phyloP scores from a whole-genome alignment of 495 filamentous ascomycete species.

The Trichoderma asperelloides region DNA sequence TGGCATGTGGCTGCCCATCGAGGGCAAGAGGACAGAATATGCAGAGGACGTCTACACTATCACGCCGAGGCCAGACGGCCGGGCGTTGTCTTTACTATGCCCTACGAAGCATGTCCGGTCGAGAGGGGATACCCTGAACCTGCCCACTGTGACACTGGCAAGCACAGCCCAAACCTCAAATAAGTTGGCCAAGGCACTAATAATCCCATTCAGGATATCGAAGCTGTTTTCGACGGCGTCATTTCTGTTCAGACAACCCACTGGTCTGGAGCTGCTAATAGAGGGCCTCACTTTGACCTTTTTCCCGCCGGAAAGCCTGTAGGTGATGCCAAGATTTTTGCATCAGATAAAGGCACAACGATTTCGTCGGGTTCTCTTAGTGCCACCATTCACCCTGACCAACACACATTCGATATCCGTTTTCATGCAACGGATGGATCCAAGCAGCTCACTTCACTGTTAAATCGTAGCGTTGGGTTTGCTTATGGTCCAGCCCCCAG shows the following conservation, averaged over 20 bases:
- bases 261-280: conserved; percentile 49
- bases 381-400: conserved; percentile 40
- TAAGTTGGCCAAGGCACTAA: conserved; percentile 21
- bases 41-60: conserved; percentile 45
- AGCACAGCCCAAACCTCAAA: conserved; percentile 8
- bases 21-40: conserved; percentile 41
- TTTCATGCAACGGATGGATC: conserved; percentile 42
- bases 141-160: conserved; percentile 39
- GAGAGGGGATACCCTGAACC: conserved; percentile 51
- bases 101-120: conserved; percentile 36
- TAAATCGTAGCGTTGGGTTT: conserved; percentile 49
- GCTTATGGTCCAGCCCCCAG: conserved; percentile 43
- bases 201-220: conserved; percentile 33
- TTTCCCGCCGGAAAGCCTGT: conserved; percentile 42
- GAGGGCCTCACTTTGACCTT: conserved; percentile 56
- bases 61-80: conserved; percentile 25
- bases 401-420: conserved; percentile 48
- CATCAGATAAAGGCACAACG: conserved; percentile 39
- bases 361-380: conserved; percentile 47
- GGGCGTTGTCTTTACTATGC: conserved; percentile 38
- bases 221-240: conserved; percentile 48
- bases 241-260: conserved; percentile 57
- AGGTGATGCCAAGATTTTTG: conserved; percentile 37
- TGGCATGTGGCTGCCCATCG: conserved; percentile 44
- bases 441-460: conserved; percentile 49